These are phyloP conservation scores for Coccomyxa sp. DNA, from an alignment of 139 green algal species.

Conservation along the genomic window DNA sequence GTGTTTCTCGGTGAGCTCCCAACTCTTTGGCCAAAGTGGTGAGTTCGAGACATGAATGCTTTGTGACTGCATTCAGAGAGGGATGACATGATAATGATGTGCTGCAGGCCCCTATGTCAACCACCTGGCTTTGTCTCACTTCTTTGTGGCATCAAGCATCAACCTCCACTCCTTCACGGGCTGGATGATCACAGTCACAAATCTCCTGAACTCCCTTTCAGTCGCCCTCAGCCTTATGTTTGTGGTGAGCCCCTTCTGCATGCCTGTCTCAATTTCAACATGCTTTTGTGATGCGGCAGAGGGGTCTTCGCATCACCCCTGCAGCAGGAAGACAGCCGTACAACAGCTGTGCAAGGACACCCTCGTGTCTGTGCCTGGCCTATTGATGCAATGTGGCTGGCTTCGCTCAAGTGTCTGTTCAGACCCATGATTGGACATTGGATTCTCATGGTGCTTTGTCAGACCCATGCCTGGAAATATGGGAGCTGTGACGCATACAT, in stretches of 20 bases:
- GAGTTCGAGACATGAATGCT: background rate
- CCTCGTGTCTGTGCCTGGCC: background rate
- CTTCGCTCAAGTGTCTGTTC: background rate
- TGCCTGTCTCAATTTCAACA: background rate
- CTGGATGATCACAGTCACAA: slow-evolving; percentile 45
- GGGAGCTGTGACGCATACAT: background rate
- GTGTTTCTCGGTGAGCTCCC: slow-evolving; percentile 56
- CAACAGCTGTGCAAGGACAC: background rate
- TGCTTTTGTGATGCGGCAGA: background rate
- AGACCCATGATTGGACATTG: background rate
- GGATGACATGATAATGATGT: no score
- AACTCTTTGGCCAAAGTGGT: background rate
- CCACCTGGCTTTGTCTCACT: slow-evolving; percentile 40
- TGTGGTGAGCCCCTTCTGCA: slow-evolving; percentile 37
- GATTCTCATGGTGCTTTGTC: background rate
- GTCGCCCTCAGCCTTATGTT: slow-evolving; percentile 41
- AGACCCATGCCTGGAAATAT: background rate
- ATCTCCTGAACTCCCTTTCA: slow-evolving; percentile 48
- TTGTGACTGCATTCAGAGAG: background rate
- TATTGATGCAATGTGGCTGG: background rate
- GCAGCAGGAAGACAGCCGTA: background rate
- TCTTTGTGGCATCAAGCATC: slow-evolving; percentile 59
- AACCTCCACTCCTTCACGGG: slow-evolving; percentile 47
- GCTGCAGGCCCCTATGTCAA: slow-evolving; percentile 50
- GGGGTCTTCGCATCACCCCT: background rate